Evolutionary conservation across 2,329 filamentous ascomycete species (phyloP).

Genomic region (Pseudogymnoascus sp.): DNA sequence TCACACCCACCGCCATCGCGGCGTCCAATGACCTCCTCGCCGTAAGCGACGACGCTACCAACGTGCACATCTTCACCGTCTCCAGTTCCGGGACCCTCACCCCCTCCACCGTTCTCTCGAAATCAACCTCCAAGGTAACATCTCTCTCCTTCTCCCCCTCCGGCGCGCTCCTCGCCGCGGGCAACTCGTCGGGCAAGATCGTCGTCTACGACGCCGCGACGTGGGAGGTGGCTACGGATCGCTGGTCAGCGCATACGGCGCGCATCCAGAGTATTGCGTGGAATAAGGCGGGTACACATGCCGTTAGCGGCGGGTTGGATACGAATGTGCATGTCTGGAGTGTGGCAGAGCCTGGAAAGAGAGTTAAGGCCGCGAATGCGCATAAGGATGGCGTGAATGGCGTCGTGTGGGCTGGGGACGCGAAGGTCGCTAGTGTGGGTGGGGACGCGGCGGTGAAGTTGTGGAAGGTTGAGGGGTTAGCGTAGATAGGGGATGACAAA

Average conservation of each 20-base stretch:
- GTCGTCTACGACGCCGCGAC: conserved; percentile 63
- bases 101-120: conserved; percentile 43
- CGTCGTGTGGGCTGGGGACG: conserved; percentile 67
- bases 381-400: conserved; percentile 95
- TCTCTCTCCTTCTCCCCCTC: conserved; percentile 75
- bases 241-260: conserved; percentile 66
- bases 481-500: background rate
- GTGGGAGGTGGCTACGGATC: conserved; percentile 71
- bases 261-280: conserved; percentile 65
- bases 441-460: conserved; percentile 87
- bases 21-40: conserved; percentile 62
- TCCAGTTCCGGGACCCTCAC: conserved; percentile 45
- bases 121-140: conserved; percentile 66
- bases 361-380: conserved; percentile 77
- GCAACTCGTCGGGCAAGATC: conserved; percentile 81
- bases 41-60: conserved; percentile 67
- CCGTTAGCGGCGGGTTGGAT: conserved; percentile 79
- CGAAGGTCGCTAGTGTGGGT: conserved; percentile 65
- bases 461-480: conserved; percentile 53
- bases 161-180: conserved; percentile 72
- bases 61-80: conserved; percentile 66
- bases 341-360: conserved; percentile 70
- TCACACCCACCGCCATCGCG: conserved; percentile 64
- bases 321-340: conserved; percentile 94
- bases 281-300: conserved; percentile 69